Percentiles rank a stretch among this genome's conserved stretches.
These are phyloP conservation scores for Globisporangium yorkense DNA, from an alignment of 352 stramenopile species.

Conservation along the genomic window DNA sequence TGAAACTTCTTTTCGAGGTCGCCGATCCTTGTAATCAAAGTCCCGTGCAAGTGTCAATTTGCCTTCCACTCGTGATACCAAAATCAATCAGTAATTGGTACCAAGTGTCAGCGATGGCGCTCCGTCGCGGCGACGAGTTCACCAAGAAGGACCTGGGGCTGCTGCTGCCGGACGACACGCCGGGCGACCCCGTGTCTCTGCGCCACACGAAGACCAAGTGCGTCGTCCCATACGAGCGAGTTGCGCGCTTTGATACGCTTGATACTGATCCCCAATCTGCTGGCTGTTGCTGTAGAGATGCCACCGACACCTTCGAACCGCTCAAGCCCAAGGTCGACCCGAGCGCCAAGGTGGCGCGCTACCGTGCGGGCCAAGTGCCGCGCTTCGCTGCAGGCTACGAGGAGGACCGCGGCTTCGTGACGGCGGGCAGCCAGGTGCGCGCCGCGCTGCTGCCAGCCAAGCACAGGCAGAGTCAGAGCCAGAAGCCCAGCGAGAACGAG, in stretches of 20 bases:
- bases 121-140: constrained; percentile 32
- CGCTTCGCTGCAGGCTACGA: constrained; percentile 70
- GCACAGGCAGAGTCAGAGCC: neutral
- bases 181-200: constrained; percentile 72
- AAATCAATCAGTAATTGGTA: neutral
- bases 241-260: no score
- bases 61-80: neutral
- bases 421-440: constrained; percentile 61
- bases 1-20: neutral
- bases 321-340: constrained; percentile 77
- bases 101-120: constrained; percentile 35
- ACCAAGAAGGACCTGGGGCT: constrained; percentile 84
- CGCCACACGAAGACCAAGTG: constrained; percentile 69
- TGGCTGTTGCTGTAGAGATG: constrained; percentile 26
- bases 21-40: no score
- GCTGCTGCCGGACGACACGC: constrained; percentile 73
- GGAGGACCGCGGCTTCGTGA: constrained; percentile 75
- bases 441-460: constrained; percentile 7
- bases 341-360: constrained; percentile 77
- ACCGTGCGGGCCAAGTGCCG: constrained; percentile 77
- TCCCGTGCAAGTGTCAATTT: no score
- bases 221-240: neutral
- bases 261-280: neutral
- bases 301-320: constrained; percentile 66
- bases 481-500: constrained; percentile 6